Percentiles rank a stretch among this genome's conserved stretches.
Evolutionary conservation across 495 filamentous ascomycete genomes (phyloP).

Genomic region (Penicillium soppii): DNA sequence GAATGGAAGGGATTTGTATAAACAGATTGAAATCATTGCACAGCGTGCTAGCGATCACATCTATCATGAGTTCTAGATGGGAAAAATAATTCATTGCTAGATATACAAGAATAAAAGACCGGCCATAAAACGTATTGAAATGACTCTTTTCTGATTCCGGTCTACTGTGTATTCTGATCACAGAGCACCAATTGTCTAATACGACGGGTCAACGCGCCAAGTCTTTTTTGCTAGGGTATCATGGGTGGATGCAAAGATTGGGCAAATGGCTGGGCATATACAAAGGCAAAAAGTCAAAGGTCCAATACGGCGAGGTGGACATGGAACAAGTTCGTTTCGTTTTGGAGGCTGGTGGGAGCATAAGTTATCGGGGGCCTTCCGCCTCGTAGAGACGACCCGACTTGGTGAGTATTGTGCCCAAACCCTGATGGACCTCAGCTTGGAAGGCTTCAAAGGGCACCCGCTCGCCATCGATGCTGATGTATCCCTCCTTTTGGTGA

Average conservation of each 20-base stretch:
- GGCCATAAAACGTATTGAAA: slow-evolving; percentile 10
- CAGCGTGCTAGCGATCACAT: slow-evolving; percentile 17
- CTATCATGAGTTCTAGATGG: slow-evolving; percentile 13
- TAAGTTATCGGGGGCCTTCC: slow-evolving; percentile 44
- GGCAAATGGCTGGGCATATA: slow-evolving; percentile 9
- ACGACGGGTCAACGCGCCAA: slow-evolving; percentile 4
- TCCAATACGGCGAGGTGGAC: neutral
- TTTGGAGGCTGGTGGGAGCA: neutral
- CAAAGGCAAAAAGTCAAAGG: slow-evolving; percentile 1
- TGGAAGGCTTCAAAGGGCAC: slow-evolving; percentile 87
- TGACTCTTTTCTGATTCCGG: slow-evolving; percentile 8
- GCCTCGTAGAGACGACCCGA: slow-evolving; percentile 71
- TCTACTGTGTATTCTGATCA: slow-evolving; percentile 12
- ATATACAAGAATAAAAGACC: neutral
- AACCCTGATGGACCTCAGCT: slow-evolving; percentile 78
- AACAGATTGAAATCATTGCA: slow-evolving; percentile 18
- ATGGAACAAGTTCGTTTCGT: neutral
- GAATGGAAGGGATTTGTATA: slow-evolving; percentile 9
- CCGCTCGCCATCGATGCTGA: slow-evolving; percentile 91
- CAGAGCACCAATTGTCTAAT: neutral
- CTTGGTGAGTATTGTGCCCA: slow-evolving; percentile 82
- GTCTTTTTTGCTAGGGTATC: slow-evolving; percentile 40
- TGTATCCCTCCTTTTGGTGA: slow-evolving; percentile 68
- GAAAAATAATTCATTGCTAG: slow-evolving; percentile 8
- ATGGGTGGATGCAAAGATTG: slow-evolving; percentile 22